Base-by-base conservation (phyloP, 805 yeast species). In the Debaryomyces maramus region DNA sequence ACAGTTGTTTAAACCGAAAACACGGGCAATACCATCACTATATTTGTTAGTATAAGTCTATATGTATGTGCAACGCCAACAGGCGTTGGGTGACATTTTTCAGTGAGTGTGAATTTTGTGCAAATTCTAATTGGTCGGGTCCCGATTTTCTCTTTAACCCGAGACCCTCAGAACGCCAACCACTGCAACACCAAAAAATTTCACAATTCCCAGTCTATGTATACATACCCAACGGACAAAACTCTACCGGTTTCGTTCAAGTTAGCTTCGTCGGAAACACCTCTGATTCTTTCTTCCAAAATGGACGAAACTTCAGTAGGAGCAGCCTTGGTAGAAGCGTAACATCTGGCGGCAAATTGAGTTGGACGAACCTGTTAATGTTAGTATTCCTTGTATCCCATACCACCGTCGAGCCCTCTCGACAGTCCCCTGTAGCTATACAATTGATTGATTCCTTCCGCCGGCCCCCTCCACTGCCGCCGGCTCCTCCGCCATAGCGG, bases 21-120 rank as follows among this genome's bases (percentile, higher is more conserved):
- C 96, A 83, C 98, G 95, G 72, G 99, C 99, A 70, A 93, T 93
- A 93, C 99, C 99, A 77, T 93, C 99, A 86, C 99, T 82, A 63
- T 11, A 52, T 22, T 41, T 37, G 28, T 24, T 24, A 24, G 28
- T 24, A 24, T 24, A 24, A 24, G 28, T n/a, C 15, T 24, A 13
- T 24, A 41, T 15, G 3, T 19, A 18, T 36, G 22, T 17, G n/a
- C 26, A 19, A 11, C n/a, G 35, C 24, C 36, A 22, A 27, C 23
- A 5, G 13, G 28, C 13, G 28, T 6, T 24, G 28, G 28, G 28
- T 11, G 9, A 23, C 11, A 16, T 29, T 29, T 29, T 17, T 29
- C 32, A 32, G 11, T 32, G 13, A 10, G 11, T 29, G 9, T 16
- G 18, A 16, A 17, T 17, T 29, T 16, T 6, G 11, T 29, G 26